phyloP scores from a whole-genome alignment of 2,329 filamentous ascomycete species.

The Fonsecaea multimorphosa region DNA sequence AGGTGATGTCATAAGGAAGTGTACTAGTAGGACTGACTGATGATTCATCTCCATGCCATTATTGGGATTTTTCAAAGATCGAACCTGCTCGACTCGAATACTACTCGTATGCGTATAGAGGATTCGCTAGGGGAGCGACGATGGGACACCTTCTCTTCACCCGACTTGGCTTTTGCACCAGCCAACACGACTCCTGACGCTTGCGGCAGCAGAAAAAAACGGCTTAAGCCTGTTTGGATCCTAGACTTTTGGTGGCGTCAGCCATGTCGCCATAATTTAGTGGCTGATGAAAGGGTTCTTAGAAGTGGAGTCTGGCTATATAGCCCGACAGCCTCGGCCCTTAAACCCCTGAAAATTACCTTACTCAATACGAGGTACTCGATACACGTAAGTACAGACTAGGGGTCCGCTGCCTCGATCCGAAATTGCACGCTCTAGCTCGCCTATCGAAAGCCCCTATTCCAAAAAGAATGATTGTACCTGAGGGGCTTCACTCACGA shows the following conservation, averaged over 20 bases:
- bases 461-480: not conserved
- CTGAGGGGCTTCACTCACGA: not conserved
- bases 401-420: not conserved
- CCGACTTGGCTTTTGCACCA: not conserved
- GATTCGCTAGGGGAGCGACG: not conserved
- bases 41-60: not conserved
- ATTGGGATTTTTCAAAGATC: not conserved
- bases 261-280: constrained; percentile 5
- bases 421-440: constrained; percentile 1
- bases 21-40: not conserved
- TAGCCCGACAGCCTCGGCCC: not conserved
- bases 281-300: not conserved
- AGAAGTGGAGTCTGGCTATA: not conserved
- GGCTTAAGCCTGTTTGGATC: not conserved
- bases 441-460: not conserved
- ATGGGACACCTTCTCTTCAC: not conserved
- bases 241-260: not conserved
- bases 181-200: not conserved
- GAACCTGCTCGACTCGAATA: not conserved
- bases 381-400: not conserved
- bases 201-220: not conserved
- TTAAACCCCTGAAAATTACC: not conserved
- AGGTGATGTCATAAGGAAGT: not conserved
- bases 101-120: not conserved
- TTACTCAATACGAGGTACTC: too few relatives aligned